Conservation (phyloP, 306 rosid genomes). For the Dryas drummondii region DNA sequence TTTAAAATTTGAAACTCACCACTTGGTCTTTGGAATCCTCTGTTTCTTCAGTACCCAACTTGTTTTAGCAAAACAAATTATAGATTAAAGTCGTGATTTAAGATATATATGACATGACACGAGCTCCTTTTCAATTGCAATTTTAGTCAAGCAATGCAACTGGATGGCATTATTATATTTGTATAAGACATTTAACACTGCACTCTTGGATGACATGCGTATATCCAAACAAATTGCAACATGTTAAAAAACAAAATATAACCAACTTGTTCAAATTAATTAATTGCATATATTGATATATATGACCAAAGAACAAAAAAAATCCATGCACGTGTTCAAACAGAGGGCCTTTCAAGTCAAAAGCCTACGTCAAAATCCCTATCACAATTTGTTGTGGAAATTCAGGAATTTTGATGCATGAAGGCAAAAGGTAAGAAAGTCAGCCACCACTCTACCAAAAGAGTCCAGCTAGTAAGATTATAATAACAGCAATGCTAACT, state of each 20-base stretch:
- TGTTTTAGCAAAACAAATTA: neutral
- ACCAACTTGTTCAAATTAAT: neutral
- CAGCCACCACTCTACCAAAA: neutral
- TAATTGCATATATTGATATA: neutral
- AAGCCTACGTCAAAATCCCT: neutral
- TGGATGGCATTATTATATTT: neutral
- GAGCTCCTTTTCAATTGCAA: neutral
- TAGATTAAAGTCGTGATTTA: neutral
- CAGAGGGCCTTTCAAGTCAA: neutral
- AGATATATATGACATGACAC: neutral
- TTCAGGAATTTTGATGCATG: neutral
- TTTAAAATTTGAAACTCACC: too few relatives aligned
- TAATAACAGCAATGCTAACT: too few relatives aligned
- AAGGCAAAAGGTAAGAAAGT: neutral
- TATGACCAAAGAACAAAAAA: neutral
- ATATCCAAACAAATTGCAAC: neutral
- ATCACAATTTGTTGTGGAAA: neutral
- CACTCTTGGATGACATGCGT: too few relatives aligned
- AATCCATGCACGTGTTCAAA: constrained; percentile 1
- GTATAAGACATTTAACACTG: neutral
- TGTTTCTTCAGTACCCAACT: neutral
- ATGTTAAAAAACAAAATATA: neutral
- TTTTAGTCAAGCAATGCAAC: constrained; percentile 6
- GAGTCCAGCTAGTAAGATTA: neutral
- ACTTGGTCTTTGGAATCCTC: neutral